These are phyloP conservation scores for Leptographium flavum DNA, from an alignment of 2,329 filamentous ascomycete genomes.

Conservation along the genomic window DNA sequence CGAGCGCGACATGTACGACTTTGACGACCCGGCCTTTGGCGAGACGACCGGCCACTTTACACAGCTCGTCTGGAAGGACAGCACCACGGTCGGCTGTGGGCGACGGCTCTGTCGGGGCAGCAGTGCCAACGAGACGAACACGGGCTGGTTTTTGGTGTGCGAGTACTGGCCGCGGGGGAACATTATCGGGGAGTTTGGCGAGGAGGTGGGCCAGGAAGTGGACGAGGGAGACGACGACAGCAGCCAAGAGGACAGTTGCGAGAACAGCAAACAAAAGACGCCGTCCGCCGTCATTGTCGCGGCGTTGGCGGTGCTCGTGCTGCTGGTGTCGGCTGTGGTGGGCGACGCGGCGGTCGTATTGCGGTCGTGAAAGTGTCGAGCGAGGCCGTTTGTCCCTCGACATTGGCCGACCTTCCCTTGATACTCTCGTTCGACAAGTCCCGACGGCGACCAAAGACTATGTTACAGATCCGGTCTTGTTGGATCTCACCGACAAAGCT, in stretches of 20 bases:
- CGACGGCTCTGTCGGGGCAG: conserved; percentile 24
- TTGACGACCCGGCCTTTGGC: conserved; percentile 37
- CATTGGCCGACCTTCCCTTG: too few species aligned
- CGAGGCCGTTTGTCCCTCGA: too few species aligned
- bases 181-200: conserved; percentile 34
- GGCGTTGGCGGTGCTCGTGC: conserved; percentile 4
- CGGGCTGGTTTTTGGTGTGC: conserved; percentile 53
- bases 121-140: conserved; percentile 6
- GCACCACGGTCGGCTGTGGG: conserved; percentile 43
- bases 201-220: conserved; percentile 26
- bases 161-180: conserved; percentile 59
- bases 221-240: conserved; percentile 9
- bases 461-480: too few species aligned
- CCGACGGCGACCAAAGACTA: too few species aligned
- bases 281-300: conserved; percentile 3
- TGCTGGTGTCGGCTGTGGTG: conserved; percentile 3
- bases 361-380: background rate
- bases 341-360: conserved; percentile 2
- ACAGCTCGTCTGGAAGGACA: conserved; percentile 56
- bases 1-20: conserved; percentile 46
- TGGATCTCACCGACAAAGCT: too few species aligned
- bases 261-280: too few species aligned
- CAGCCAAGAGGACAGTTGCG: too few species aligned
- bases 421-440: too few species aligned
- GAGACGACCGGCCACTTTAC: conserved; percentile 56